Evolutionary conservation across 2,329 filamentous ascomycete species (phyloP), one percentile per base, ranked within the genome.

Genomic region (Sclerotiophoma versabilis): DNA sequence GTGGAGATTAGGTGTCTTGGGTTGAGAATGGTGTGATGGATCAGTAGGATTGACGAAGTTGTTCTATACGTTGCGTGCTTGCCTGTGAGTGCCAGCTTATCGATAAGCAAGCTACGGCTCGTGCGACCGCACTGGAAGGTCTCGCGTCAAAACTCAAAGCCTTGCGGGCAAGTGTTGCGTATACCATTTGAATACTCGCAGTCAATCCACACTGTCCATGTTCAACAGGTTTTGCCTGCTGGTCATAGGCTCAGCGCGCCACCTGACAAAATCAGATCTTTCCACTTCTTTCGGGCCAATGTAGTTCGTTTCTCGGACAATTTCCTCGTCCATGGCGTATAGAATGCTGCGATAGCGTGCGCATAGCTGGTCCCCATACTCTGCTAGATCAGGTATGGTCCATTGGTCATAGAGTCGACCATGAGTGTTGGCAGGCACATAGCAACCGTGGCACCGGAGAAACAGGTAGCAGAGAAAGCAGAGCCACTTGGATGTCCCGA

Each of bases 241-340:
- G 8, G 51, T 54, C 51, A 54, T 54, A n/a, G 51, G 51, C 33
- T 54, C 51, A 14, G 51, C 44, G 22, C 51, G 51, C 51, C 51
- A 54, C 23, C 38, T 54, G 14, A 49, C 37, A 22, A 49, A 10
- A 5, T 34, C 27, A 7, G 38, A 5, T 12, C n/a, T 22, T 4
- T 32, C 44, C 4, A 6, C 29, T 19, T n/a, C 22, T 8, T 5
- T 26, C 11, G 38, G 6, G 5, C 15, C 20, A 12, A 15, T 8
- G 6, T 15, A 23, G 5, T 29, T 29, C 9, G 45, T 39, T 15
- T 54, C 44, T 22, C 11, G n/a, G 6, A 44, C 8, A 4, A 54
- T 12, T n/a, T 54, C 39, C 11, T 45, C 20, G 15, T 54, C 44
- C 10, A 54, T 49, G 0, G 26, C 38, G 14, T 42, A 26, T 5